These are phyloP conservation scores for Xylariaceae sp. DNA, from an alignment of 2,329 filamentous ascomycete genomes.

Conservation along the genomic window DNA sequence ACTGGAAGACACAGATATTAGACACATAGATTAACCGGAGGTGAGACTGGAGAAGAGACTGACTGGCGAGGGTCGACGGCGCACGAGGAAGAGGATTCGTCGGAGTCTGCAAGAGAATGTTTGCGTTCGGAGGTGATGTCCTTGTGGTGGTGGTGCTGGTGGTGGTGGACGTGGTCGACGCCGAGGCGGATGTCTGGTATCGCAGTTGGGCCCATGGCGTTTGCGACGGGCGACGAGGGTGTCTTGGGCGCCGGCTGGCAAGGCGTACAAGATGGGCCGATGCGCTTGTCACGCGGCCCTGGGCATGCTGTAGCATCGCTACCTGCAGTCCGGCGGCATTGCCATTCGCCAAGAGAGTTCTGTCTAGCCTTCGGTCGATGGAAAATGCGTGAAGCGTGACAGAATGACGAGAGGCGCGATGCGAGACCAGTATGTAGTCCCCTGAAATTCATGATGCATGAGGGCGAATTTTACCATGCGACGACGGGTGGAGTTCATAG, in stretches of 20 bases:
- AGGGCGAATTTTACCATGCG: not conserved
- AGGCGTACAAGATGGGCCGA: slow-evolving; percentile 50
- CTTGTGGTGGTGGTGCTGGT: slow-evolving; percentile 15
- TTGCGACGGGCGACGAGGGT: slow-evolving; percentile 34
- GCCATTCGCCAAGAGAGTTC: slow-evolving; percentile 2
- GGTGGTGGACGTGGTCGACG: slow-evolving; percentile 33
- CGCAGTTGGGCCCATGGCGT: slow-evolving; percentile 37
- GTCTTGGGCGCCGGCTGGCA: slow-evolving; percentile 46
- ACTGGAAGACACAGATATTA: slow-evolving; percentile 34
- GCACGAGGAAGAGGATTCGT: slow-evolving; percentile 6
- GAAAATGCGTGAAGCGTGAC: slow-evolving; percentile 1
- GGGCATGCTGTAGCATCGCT: slow-evolving; percentile 41
- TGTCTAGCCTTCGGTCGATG: not conserved
- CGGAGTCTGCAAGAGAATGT: no score
- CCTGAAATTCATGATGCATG: not conserved
- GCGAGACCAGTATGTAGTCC: not conserved
- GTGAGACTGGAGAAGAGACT: slow-evolving; percentile 21
- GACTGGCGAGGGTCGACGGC: slow-evolving; percentile 39
- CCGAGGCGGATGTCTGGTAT: no score
- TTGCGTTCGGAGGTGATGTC: no score
- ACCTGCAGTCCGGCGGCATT: slow-evolving; percentile 24
- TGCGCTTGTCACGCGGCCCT: slow-evolving; percentile 40
- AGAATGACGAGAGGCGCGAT: not conserved
- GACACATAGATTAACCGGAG: slow-evolving; percentile 4
- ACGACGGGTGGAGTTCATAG: no score